These are phyloP conservation scores for Yamadazyma paraphyllophila DNA, from an alignment of 805 yeast species.

Conservation along the genomic window DNA sequence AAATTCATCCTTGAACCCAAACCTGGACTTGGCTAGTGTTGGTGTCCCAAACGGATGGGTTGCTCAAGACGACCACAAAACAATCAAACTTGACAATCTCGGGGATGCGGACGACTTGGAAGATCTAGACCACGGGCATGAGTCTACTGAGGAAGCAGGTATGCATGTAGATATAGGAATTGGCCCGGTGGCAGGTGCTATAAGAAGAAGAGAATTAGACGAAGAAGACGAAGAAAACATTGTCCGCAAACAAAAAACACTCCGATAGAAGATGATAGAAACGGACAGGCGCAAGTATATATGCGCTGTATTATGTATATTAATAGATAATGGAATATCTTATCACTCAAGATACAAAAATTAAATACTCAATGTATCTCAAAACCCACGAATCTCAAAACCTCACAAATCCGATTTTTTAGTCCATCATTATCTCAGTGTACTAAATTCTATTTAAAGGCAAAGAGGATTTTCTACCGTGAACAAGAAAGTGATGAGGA, in stretches of 20 bases:
- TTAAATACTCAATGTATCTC: too few species aligned
- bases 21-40: constrained; percentile 14
- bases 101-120: constrained; percentile 32
- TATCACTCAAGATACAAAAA: too few species aligned
- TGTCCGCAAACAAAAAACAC: neutral
- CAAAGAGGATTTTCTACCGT: too few species aligned
- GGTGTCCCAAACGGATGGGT: constrained; percentile 7
- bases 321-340: neutral
- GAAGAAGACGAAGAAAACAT: constrained; percentile 9
- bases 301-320: neutral
- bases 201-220: constrained; percentile 27
- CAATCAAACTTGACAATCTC: constrained; percentile 14
- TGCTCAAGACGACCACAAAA: neutral
- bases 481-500: constrained; percentile 50
- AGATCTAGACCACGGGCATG: constrained; percentile 11
- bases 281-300: neutral
- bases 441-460: neutral
- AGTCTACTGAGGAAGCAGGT: constrained; percentile 29
- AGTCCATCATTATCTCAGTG: neutral
- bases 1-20: constrained; percentile 15
- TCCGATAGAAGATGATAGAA: neutral
- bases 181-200: constrained; percentile 33
- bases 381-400: neutral
- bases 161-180: constrained; percentile 43
- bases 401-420: neutral